Evolutionary conservation across 2,329 filamentous ascomycete species (phyloP), one percentile per base, ranked within the genome.

Genomic region (Aspergillus candidus): DNA sequence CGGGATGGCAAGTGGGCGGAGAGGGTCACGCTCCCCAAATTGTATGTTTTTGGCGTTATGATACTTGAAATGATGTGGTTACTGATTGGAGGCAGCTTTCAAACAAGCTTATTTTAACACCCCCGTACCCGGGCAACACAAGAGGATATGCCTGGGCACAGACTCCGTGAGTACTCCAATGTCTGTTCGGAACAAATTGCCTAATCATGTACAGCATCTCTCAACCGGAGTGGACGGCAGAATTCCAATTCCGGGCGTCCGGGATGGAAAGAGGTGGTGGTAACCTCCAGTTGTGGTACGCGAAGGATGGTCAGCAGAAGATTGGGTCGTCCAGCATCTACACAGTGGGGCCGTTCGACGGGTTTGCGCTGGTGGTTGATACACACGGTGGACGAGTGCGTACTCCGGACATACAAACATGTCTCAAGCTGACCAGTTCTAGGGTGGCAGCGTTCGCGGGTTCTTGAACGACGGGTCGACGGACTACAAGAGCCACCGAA

Each of bases 281-380:
- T 38, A 96, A 94, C 69, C 73, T 98, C 55, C 91, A 97, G 68
- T 76, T 98, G 58, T 98, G 93, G 93, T 88, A 94, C 60, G 83
- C 80, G 41, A 82, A 80, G 56, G 78, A 86, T 48, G 85, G 86
- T 29, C 71, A 79, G 54, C 69, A 75, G 48, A 72, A 74, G 27
- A 73, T 94, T 43, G 83, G 82, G 43, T 77, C 82, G 17, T 78
- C 80, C 52, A 94, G 87, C 67, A 80, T 95, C 55, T 95, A 96
- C 70, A 93, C 86, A 1, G 84, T 84, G 8, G 80, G 80, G 42
- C 80, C 79, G 55, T 98, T 95, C 58, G 91, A 97, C 57, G 93
- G 93, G n/a, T 72, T 98, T 54, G 90, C 81, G 30, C 72, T 98
- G 45, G 84, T 94, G 17, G 68, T 98, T 42, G 91, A 97, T 68